phyloP scores from a whole-genome alignment of 2,329 filamentous ascomycete species.

The Alternaria sp. region DNA sequence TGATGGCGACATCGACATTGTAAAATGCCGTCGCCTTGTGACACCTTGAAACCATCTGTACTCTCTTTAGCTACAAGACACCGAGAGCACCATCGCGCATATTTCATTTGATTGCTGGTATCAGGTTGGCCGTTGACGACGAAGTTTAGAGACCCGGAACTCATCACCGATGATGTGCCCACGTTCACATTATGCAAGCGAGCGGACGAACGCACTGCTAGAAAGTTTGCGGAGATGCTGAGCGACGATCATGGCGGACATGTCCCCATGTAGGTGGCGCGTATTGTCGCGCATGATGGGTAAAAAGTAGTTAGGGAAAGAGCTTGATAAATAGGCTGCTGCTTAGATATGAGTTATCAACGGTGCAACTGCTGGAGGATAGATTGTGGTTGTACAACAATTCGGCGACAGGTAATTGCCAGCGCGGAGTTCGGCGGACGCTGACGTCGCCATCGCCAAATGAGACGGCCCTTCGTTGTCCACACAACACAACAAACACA shows the following conservation, averaged over 20 bases:
- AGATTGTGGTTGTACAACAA: too few species aligned
- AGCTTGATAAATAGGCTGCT: not conserved
- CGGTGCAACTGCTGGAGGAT: too few species aligned
- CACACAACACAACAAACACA: too few species aligned
- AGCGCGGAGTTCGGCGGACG: too few species aligned
- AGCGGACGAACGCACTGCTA: not conserved
- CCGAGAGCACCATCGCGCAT: not conserved
- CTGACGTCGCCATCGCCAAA: too few species aligned
- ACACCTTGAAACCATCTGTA: not conserved
- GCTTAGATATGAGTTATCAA: too few species aligned
- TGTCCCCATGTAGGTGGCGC: not conserved
- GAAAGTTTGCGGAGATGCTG: not conserved
- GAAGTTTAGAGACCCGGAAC: fast-evolving
- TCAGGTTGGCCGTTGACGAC: not conserved
- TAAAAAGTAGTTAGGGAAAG: not conserved
- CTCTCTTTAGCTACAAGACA: not conserved
- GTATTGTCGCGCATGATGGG: not conserved
- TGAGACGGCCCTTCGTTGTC: too few species aligned
- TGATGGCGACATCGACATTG: not conserved
- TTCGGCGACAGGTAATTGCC: too few species aligned
- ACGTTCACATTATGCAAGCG: not conserved
- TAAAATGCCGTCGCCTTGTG: too few species aligned
- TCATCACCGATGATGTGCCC: not conserved
- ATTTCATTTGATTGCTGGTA: fast-evolving
- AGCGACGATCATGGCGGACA: not conserved